Base-by-base conservation (phyloP, 2,329 filamentous ascomycete genomes). In the Trichoderma breve region DNA sequence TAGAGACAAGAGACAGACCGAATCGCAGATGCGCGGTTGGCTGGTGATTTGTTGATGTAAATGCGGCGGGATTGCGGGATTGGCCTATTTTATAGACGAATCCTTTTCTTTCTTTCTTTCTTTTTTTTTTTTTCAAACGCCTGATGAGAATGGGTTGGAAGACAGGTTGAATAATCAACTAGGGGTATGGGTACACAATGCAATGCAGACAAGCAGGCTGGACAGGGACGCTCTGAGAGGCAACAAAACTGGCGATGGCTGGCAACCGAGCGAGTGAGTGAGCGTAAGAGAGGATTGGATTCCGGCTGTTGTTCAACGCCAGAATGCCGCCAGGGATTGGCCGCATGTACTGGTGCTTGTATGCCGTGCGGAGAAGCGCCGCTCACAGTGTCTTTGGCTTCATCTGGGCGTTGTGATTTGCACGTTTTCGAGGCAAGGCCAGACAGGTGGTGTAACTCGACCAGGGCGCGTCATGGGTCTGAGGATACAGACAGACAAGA, bases 301-400 rank as follows among this genome's bases (percentile, higher is more conserved):
- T 53, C 26, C 24, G 24, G 64, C 64, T 67, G 64, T 21, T 67
- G 64, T 58, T 43, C 21, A 58, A 67, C 64, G 32, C 64, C 64
- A 67, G 51, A 67, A 67, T 67, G 64, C 64, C 32, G 51, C 51
- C 64, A 21, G 32, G 64, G 64, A 32, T 30, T 58, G 51, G 51
- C 18, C 51, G 64, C 32, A 39, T 36, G 64, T 58, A 58, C 47
- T 32, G 4, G 53, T 1, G 6, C 28, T n/a, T 34, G 51, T 67
- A 67, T 67, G 64, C 64, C 51, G 64, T 67, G 64, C 64, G 64
- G 53, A 67, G 21, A 67, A 67, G 34, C 15, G 30, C 26, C 21
- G 53, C 64, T 67, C 51, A 67, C 64, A 21, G 64, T 67, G 64
- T n/a, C 12, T n/a, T 57, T 2, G 47, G 18, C 47, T 21, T 24